Evolutionary conservation across 1,284 basidiomycete species (phyloP), one percentile per base, ranked within the genome.

Genomic region (Rhodotorula sp.): DNA sequence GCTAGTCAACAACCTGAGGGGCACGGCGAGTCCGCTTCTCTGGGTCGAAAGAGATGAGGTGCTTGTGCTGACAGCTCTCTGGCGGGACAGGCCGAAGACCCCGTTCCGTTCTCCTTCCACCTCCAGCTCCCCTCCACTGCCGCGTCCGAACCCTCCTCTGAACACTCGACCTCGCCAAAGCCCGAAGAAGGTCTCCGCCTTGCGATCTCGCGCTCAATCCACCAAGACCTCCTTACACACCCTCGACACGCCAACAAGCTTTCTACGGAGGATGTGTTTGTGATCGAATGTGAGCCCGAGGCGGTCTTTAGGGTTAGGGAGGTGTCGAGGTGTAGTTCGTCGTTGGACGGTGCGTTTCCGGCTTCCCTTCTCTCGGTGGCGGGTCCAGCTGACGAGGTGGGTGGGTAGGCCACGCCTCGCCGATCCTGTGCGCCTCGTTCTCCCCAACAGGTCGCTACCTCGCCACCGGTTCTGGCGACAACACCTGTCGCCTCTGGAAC

Each of bases 401-500:
- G 3, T 44, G 11, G 17, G 24, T 44, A 90, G 93, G 93, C 22
- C 96, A 99, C 78, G 87, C 89, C 13, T 91, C 92, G 0, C 92
- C 95, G 0, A 99, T 99, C 72, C 84, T 98, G 13, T 99, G 94
- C 79, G 92, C 93, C 59, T 88, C 92, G 0, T 96, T 98, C 79
- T 96, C 93, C 7, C 95, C 95, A 0, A 95, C 94, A 0, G 94
- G 94, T 9, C 86, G 86, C 72, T 84, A 91, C 46, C 88, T 97
- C 19, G 94, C 94, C 6, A 99, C 96, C 0, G 95, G 95, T 6
- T 92, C 93, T 0, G 95, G 95, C 5, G 95, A 99, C 79, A 92
- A 91, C 59, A 93, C 90, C 56, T 93, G 91, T 20, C 86, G 95
- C 13, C 81, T 99, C 47, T 99, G 95, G 95, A 91, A 99, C 81